Conservation (phyloP, 805 yeast genomes). For the Candida incommunis region DNA sequence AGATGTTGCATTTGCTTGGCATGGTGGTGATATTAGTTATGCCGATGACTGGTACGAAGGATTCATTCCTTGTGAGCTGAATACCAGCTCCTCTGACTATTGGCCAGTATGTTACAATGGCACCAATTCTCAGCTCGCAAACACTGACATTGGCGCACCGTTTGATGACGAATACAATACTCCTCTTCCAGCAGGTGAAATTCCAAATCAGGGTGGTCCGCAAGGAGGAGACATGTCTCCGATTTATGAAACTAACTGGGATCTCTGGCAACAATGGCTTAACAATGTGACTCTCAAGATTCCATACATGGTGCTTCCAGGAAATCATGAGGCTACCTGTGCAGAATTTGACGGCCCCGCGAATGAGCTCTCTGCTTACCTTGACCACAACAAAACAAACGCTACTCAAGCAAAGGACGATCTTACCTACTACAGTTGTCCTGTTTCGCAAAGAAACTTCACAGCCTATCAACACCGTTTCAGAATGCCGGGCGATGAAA, state of each 20-base stretch:
- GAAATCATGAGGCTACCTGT: too few species aligned
- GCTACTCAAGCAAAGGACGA: too few species aligned
- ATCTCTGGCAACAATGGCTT: constrained; percentile 11
- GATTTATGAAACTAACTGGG: constrained; percentile 2
- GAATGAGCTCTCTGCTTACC: constrained; percentile 10
- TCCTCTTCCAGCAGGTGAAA: constrained; percentile 8
- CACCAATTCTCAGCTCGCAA: constrained; percentile 5
- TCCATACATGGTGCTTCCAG: too few species aligned
- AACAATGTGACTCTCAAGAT: constrained; percentile 7
- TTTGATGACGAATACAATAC: constrained; percentile 3
- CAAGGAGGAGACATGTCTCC: constrained; percentile 5
- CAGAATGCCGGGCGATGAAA: neutral
- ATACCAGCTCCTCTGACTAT: constrained; percentile 3
- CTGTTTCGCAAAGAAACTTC: too few species aligned
- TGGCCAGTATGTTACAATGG: constrained; percentile 9
- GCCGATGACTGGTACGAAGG: constrained; percentile 11
- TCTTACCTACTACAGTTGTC: too few species aligned
- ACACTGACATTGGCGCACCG: constrained; percentile 2
- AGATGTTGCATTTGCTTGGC: neutral
- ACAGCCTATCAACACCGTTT: neutral
- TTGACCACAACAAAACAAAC: too few species aligned
- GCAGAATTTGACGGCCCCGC: constrained; percentile 10
- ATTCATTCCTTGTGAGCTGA: neutral
- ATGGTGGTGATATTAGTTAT: constrained; percentile 11
- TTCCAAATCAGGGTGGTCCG: constrained; percentile 3